A percentile compares a stretch with the other conserved stretches of the same genome.
Conservation (phyloP, 495 filamentous ascomycete species). For the Penicillium atrosanguineum region DNA sequence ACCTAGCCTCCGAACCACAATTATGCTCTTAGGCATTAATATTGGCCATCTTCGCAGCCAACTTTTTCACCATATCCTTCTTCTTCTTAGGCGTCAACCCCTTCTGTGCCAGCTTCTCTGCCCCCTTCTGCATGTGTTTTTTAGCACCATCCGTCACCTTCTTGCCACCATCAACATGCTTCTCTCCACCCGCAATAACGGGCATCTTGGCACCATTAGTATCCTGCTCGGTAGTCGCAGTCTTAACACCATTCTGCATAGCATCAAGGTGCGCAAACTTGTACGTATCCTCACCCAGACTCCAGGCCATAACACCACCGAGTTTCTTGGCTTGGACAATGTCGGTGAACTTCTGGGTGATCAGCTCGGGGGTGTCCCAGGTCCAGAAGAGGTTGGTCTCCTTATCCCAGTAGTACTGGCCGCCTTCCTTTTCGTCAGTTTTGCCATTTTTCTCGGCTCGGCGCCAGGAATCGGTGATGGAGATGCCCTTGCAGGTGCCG, state of each 20-base stretch:
- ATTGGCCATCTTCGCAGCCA: too few species aligned
- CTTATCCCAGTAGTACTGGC: conserved; percentile 67
- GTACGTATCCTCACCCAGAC: conserved; percentile 66
- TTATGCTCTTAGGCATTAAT: neutral
- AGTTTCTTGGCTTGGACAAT: conserved; percentile 58
- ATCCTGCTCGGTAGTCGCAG: conserved; percentile 1
- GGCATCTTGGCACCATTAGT: neutral
- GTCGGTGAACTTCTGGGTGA: conserved; percentile 60
- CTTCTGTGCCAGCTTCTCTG: too few species aligned
- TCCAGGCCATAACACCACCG: conserved; percentile 74
- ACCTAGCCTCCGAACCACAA: neutral
- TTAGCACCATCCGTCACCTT: neutral
- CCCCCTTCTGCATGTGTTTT: neutral
- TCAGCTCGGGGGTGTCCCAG: conserved; percentile 65
- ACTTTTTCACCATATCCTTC: too few species aligned
- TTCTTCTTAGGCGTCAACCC: too few species aligned
- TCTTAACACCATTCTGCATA: conserved; percentile 47
- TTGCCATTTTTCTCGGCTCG: conserved; percentile 52
- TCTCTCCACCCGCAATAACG: neutral
- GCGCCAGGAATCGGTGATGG: conserved; percentile 38
- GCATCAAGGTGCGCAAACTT: conserved; percentile 57
- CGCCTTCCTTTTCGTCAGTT: conserved; percentile 59
- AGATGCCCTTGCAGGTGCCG: conserved; percentile 42
- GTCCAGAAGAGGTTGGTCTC: conserved; percentile 66
- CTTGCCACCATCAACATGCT: neutral